phyloP scores from a whole-genome alignment of 1,139 yeast genomes.

The Yamadazyma kanchanaburiensis region DNA sequence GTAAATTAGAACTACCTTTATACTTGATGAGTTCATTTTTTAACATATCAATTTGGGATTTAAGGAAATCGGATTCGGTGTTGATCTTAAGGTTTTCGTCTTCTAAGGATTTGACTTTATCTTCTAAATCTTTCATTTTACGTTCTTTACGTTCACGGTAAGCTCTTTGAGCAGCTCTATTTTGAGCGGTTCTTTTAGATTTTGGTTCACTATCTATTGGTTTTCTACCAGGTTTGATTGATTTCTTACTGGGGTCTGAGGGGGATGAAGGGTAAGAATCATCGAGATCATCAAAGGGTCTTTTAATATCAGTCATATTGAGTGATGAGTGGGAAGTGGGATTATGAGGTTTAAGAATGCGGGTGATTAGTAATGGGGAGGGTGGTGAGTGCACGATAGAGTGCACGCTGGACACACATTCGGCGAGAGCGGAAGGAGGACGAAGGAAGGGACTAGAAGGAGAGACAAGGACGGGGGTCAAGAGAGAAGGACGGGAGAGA shows the following conservation, averaged over 20 bases:
- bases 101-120: conserved; percentile 69
- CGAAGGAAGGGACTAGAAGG: too few species aligned
- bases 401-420: too few species aligned
- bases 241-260: conserved; percentile 31
- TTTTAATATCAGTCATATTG: conserved; percentile 36
- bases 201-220: conserved; percentile 77
- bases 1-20: conserved; percentile 45
- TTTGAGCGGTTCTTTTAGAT: conserved; percentile 91
- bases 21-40: conserved; percentile 69
- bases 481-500: too few species aligned
- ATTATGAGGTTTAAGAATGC: neutral
- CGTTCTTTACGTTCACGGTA: conserved; percentile 91
- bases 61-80: conserved; percentile 70
- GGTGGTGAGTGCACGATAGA: too few species aligned
- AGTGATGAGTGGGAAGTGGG: neutral
- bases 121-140: conserved; percentile 82
- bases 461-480: too few species aligned
- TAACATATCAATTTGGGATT: conserved; percentile 72
- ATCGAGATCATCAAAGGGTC: conserved; percentile 27
- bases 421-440: too few species aligned
- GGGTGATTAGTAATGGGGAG: conserved; percentile 5
- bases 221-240: conserved; percentile 57
- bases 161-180: conserved; percentile 96
- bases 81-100: conserved; percentile 60
- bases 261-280: conserved; percentile 10